Evolutionary conservation across 306 rosid genomes (phyloP).

Genomic region (Malus asiatica): DNA sequence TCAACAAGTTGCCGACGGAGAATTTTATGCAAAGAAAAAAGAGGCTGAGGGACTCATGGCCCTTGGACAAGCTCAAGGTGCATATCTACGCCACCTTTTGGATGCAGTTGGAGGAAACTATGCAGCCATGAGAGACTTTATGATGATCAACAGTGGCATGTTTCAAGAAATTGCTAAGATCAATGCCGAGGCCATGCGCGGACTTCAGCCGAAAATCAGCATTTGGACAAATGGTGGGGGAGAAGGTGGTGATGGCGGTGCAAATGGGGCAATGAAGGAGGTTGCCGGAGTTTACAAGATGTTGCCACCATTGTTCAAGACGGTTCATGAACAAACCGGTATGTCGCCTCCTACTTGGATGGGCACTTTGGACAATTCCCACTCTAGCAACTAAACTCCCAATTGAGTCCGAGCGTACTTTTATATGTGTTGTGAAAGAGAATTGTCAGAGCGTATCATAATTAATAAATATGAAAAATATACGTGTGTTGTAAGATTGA

Average conservation of each 20-base stretch:
- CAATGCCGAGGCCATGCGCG: conserved; percentile 23
- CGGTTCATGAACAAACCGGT: conserved; percentile 38
- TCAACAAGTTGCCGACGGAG: conserved; percentile 27
- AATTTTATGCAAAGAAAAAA: conserved; percentile 28
- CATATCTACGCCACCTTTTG: conserved; percentile 15
- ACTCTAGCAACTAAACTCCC: not conserved
- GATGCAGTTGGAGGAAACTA: conserved; percentile 21
- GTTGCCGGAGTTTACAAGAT: conserved; percentile 25
- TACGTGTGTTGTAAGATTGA: no score
- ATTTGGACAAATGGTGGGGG: conserved; percentile 16
- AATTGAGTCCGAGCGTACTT: no score
- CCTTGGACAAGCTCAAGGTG: conserved; percentile 28
- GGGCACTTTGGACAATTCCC: conserved; percentile 23
- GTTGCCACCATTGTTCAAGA: conserved; percentile 29
- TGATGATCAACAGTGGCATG: conserved; percentile 25
- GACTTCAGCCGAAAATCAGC: conserved; percentile 31
- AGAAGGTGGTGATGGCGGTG: not conserved
- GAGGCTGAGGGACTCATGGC: conserved; percentile 32
- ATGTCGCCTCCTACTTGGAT: conserved; percentile 30
- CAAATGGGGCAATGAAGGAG: conserved; percentile 18
- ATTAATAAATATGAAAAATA: no score
- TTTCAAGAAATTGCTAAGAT: conserved; percentile 28
- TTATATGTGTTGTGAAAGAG: no score
- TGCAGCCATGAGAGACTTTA: conserved; percentile 19
- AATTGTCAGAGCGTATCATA: no score